A percentile compares a stretch with the other conserved stretches of the same genome.
Evolutionary conservation across 2,329 filamentous ascomycete species (phyloP).

Genomic region (Endothia cerciana): DNA sequence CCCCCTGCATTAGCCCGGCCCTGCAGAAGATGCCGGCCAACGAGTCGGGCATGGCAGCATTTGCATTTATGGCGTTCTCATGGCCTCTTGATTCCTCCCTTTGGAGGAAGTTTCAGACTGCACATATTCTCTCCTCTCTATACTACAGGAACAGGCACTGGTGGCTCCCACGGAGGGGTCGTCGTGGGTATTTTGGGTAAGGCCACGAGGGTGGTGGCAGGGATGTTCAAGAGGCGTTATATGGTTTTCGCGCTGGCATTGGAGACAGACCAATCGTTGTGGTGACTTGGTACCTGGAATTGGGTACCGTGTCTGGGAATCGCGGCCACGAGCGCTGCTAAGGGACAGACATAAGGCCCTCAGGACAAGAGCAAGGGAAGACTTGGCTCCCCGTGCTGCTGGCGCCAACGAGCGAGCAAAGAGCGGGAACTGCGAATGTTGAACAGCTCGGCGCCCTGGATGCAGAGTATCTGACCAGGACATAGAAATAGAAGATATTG

Average conservation of each 20-base stretch:
- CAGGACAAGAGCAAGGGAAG: background rate
- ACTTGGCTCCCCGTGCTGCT: background rate
- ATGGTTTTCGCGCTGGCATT: background rate
- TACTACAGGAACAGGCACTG: constrained; percentile 9
- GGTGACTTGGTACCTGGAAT: background rate
- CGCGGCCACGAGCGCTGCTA: background rate
- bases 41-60: constrained; percentile 2
- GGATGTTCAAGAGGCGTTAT: background rate
- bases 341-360: background rate
- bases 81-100: constrained; percentile 11
- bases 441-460: constrained; percentile 11
- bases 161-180: background rate
- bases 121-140: constrained; percentile 17
- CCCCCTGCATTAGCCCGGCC: background rate
- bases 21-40: background rate
- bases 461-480: constrained; percentile 18
- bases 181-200: background rate
- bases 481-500: constrained; percentile 29
- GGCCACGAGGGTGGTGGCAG: background rate
- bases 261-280: background rate
- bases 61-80: background rate
- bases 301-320: background rate
- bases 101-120: constrained; percentile 23
- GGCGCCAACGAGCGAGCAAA: constrained; percentile 6
- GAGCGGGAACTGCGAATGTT: constrained; percentile 3